Evolutionary conservation across 371 early-diverging fungal genomes (phyloP), one percentile per base, ranked within the genome.

Genomic region (Mortierella sp.): DNA sequence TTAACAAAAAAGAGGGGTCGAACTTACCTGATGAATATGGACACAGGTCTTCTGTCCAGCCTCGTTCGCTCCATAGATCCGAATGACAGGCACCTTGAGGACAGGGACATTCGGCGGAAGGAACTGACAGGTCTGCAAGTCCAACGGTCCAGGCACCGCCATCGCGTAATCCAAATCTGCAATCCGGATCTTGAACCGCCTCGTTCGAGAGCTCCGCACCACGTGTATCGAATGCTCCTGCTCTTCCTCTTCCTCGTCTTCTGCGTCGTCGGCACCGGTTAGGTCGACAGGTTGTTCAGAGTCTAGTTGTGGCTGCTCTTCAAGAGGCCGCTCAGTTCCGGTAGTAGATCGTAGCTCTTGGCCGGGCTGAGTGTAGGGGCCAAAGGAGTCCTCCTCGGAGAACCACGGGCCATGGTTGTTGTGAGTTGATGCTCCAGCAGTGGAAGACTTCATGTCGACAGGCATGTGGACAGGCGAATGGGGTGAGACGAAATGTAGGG

Each of bases 1-100:
- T 4, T 24, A 22, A 0, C 26, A 22, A 41, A 8, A 19, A 24
- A 55, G 22, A 7, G 22, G 19, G 43, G 66, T 22, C 16, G 64
- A 63, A 64, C 34, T 77, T 72, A 90, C 92, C 83, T 90, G 90
- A 73, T 97, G 97, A 14, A 97, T 85, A 71, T 96, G 96, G 16
- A 96, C 70, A 81, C 96, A 95, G 2, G 89, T 86, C 79, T 93
- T 92, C 86, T 96, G 96, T 0, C 93, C 93, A 31, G 78, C 86
- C 26, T 79, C 86, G 0, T 95, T 94, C 0, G 93, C 86, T 11
- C 96, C 97, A 86, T 94, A 97, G n/a, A 97, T 86, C 16, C 97
- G 89, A 63, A 97, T 80, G 11, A 95, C 89, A 7, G 97, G 96
- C 11, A 95, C 95, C 66, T 89, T 87, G 0, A 75, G 58, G n/a